phyloP scores from a whole-genome alignment of 1,284 basidiomycete species.

The Cryptococcus amylolentus region DNA sequence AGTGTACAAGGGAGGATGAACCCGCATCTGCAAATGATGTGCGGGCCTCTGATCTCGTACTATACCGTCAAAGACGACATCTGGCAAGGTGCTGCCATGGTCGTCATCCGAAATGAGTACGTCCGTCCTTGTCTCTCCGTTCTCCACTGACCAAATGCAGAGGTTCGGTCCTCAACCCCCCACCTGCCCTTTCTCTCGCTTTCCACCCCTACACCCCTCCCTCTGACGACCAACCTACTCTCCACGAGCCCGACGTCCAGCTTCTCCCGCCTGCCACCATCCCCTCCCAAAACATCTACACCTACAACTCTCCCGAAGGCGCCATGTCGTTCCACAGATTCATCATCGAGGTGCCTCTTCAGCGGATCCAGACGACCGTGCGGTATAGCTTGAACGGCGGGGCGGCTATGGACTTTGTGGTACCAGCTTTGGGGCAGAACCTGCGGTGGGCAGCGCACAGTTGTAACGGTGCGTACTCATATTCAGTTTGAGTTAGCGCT shows the following conservation, averaged over 20 bases:
- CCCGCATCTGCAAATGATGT: conserved; percentile 52
- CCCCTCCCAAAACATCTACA: conserved; percentile 71
- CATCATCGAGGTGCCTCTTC: conserved; percentile 76
- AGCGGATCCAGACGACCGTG: conserved; percentile 69
- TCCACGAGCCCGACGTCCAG: conserved; percentile 14
- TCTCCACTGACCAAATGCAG: conserved; percentile 13
- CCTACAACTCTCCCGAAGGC: conserved; percentile 66
- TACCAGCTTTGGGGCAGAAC: conserved; percentile 77
- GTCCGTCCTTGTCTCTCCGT: conserved; percentile 2
- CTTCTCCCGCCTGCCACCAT: conserved; percentile 41
- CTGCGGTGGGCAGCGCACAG: conserved; percentile 82
- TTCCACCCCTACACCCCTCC: conserved; percentile 41
- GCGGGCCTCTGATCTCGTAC: conserved; percentile 82
- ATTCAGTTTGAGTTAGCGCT: not conserved
- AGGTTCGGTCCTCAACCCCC: conserved; percentile 70
- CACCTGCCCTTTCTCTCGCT: conserved; percentile 66
- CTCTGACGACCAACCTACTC: conserved; percentile 12
- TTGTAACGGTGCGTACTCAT: conserved; percentile 51
- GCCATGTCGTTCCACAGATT: conserved; percentile 94
- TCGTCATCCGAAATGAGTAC: conserved; percentile 45
- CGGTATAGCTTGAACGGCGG: conserved; percentile 75
- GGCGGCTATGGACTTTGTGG: conserved; percentile 72
- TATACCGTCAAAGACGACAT: conserved; percentile 74
- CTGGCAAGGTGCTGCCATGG: conserved; percentile 82
- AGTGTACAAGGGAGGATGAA: conserved; percentile 41